Conservation (phyloP, 208 protist species). For the Wallacemonas sp. region DNA sequence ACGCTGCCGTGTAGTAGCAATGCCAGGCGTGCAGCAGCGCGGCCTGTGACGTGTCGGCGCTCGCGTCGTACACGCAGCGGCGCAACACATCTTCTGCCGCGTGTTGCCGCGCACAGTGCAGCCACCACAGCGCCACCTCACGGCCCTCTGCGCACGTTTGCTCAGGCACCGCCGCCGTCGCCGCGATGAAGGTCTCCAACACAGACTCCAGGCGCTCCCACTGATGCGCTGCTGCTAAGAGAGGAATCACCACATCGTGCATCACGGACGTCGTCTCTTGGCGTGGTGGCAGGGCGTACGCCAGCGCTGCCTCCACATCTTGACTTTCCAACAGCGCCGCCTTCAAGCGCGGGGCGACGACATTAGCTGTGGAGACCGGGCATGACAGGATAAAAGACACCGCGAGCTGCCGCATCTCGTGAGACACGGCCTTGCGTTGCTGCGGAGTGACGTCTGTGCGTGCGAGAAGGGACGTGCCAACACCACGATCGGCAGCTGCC, state of each 20-base stretch:
- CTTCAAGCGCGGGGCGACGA: not conserved
- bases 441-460: not conserved
- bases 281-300: not conserved
- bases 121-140: no score
- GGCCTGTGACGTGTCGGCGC: not conserved
- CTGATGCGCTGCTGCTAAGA: not conserved
- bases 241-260: slow-evolving; percentile 1
- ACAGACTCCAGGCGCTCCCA: not conserved
- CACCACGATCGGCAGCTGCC: not conserved
- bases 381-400: not conserved
- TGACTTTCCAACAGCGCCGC: not conserved
- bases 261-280: not conserved
- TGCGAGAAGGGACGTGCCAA: no score
- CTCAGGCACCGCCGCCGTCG: not conserved
- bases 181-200: not conserved
- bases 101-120: no score
- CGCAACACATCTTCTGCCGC: no score
- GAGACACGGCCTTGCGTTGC: not conserved
- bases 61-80: no score
- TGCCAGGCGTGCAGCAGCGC: not conserved
- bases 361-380: not conserved
- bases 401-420: not conserved
- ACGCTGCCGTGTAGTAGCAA: no score
- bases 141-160: no score
- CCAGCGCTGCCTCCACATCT: slow-evolving; percentile 7